phyloP scores from a whole-genome alignment of 306 rosid genomes.

The Abrus pulchellus region DNA sequence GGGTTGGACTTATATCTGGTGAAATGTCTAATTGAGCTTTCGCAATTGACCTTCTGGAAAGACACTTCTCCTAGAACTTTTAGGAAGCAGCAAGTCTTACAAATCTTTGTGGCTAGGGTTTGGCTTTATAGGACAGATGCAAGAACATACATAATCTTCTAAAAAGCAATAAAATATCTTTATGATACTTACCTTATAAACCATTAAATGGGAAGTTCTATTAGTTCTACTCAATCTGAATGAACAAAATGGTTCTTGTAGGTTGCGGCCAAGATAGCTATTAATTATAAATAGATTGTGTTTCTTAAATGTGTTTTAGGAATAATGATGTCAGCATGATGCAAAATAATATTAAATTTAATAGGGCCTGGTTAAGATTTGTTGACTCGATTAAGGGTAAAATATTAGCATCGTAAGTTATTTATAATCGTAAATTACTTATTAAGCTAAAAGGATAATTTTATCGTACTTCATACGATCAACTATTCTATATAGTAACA shows the following conservation, averaged over 20 bases:
- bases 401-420: no score
- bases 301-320: neutral
- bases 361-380: neutral
- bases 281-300: neutral
- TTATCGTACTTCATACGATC: no score
- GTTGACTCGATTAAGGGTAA: neutral
- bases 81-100: neutral
- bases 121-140: neutral
- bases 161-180: neutral
- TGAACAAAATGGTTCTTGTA: neutral
- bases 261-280: neutral
- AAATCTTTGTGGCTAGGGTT: neutral
- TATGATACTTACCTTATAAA: constrained; percentile 18
- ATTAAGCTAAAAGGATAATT: no score
- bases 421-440: no score
- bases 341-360: constrained; percentile 1
- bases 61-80: neutral
- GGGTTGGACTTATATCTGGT: neutral
- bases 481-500: no score
- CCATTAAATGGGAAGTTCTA: constrained; percentile 4
- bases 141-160: neutral
- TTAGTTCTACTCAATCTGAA: neutral
- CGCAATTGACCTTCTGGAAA: neutral
- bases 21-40: constrained; percentile 1
- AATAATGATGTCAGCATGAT: neutral